Conservation (phyloP, 2,329 filamentous ascomycete species). For the Alternaria tenuissima region DNA sequence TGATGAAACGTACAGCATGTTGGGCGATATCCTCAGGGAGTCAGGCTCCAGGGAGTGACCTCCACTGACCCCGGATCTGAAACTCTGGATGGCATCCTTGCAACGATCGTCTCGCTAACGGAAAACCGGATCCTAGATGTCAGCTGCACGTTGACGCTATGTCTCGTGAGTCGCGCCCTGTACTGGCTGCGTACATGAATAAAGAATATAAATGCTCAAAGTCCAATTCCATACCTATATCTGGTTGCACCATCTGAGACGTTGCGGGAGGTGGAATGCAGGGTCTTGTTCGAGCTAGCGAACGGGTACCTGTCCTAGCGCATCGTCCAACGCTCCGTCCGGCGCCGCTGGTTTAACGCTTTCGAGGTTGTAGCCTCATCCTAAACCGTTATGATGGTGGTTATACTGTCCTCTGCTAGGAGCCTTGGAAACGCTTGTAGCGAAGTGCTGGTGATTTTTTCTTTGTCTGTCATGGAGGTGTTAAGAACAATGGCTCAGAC, state of each 20-base stretch:
- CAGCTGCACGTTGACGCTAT: constrained; percentile 27
- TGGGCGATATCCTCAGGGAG: neutral
- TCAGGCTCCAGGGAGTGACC: constrained; percentile 3
- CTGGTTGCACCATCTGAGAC: neutral
- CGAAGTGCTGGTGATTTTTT: neutral
- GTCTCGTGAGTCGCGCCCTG: neutral
- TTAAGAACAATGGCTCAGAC: neutral
- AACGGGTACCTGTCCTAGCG: constrained; percentile 6
- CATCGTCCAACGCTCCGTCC: neutral
- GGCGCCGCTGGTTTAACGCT: neutral
- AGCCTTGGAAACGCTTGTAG: neutral
- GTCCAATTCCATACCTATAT: neutral
- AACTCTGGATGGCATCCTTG: constrained; percentile 16
- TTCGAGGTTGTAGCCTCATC: neutral
- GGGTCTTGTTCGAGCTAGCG: neutral
- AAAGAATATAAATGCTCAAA: neutral
- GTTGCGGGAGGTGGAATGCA: neutral
- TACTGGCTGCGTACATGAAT: neutral
- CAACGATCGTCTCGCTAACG: constrained; percentile 24
- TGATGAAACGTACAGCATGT: constrained; percentile 3
- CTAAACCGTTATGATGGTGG: neutral
- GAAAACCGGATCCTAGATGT: constrained; percentile 11
- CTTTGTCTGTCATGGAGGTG: neutral
- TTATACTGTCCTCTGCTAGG: neutral
- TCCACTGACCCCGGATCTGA: constrained; percentile 9